A percentile compares a stretch with the other conserved stretches of the same genome.
Conservation (phyloP, 371 early-diverging fungal species). For the Rhizopus sp. region DNA sequence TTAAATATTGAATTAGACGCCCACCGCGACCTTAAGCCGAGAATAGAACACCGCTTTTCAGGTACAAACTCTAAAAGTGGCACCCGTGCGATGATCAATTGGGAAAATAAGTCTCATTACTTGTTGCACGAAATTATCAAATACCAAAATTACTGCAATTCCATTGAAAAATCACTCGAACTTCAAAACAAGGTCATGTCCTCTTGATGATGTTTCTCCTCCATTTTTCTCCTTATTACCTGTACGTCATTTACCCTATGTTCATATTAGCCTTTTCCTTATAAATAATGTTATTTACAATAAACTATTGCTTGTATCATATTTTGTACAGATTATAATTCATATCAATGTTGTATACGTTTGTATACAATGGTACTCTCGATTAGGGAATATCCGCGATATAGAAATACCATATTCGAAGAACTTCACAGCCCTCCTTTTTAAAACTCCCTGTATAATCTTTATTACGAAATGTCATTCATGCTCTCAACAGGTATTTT, state of each 20-base stretch:
- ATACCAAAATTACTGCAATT: conserved; percentile 83
- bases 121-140: conserved; percentile 85
- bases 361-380: too few species aligned
- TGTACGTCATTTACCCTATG: not conserved
- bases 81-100: conserved; percentile 77
- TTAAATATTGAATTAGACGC: conserved; percentile 37
- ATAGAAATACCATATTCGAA: too few species aligned
- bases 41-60: conserved; percentile 44
- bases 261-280: too few species aligned
- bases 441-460: too few species aligned
- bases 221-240: not conserved
- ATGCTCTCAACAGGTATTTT: too few species aligned
- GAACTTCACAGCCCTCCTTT: too few species aligned
- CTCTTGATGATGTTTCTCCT: not conserved
- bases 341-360: too few species aligned
- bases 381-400: too few species aligned
- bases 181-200: conserved; percentile 27
- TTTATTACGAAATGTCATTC: too few species aligned
- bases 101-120: conserved; percentile 83
- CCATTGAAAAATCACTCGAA: conserved; percentile 67
- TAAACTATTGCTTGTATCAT: too few species aligned
- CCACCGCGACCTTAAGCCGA: conserved; percentile 46
- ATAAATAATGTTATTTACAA: too few species aligned
- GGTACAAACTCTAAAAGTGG: conserved; percentile 5
- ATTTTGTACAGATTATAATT: too few species aligned